phyloP scores from a whole-genome alignment of 495 filamentous ascomycete species.

The Trichoderma erinaceum region DNA sequence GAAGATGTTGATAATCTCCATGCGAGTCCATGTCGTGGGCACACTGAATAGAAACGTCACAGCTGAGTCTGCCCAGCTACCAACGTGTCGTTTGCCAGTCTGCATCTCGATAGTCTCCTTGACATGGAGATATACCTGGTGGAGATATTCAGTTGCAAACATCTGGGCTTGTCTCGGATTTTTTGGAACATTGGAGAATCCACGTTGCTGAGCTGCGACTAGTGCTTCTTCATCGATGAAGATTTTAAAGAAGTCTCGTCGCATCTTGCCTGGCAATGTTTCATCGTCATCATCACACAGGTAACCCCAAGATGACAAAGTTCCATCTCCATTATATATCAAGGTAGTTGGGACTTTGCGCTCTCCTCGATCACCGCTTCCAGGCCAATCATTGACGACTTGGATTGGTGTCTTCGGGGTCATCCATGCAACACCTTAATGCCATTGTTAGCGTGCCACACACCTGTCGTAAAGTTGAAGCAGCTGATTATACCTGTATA shows the following conservation, averaged over 20 bases:
- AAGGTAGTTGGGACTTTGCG: constrained; percentile 55
- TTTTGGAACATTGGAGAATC: constrained; percentile 25
- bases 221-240: constrained; percentile 43
- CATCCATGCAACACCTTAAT: constrained; percentile 48
- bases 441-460: background rate
- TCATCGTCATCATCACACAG: constrained; percentile 44
- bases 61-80: constrained; percentile 40
- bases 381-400: constrained; percentile 57
- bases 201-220: constrained; percentile 31
- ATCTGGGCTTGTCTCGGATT: constrained; percentile 42
- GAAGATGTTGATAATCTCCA: constrained; percentile 52
- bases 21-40: constrained; percentile 60
- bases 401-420: constrained; percentile 45
- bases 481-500: constrained; percentile 40
- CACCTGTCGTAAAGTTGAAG: constrained; percentile 13
- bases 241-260: constrained; percentile 56
- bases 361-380: constrained; percentile 43
- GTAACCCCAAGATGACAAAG: constrained; percentile 51
- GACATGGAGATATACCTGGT: constrained; percentile 50
- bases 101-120: constrained; percentile 40
- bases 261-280: constrained; percentile 28
- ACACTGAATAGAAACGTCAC: constrained; percentile 64
- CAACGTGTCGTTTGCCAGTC: constrained; percentile 29
- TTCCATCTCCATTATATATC: constrained; percentile 40
- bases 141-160: constrained; percentile 51